Evolutionary conservation across 192 early-diverging fungal species (phyloP).

Genomic region (Podochytrium sp.): DNA sequence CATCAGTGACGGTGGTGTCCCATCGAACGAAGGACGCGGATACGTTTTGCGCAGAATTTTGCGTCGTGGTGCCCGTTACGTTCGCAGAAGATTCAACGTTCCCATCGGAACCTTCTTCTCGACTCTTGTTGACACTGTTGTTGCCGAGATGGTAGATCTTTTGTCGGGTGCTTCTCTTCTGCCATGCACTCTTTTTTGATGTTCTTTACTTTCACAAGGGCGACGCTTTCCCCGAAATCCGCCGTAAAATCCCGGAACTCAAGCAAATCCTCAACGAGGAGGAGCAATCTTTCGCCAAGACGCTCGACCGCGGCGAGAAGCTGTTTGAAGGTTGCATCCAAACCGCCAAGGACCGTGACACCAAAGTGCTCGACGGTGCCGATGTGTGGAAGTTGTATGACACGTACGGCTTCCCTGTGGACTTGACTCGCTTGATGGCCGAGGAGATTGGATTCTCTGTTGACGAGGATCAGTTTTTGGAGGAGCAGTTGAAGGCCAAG

Average conservation of each 20-base stretch:
- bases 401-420: slow-evolving; percentile 98
- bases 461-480: slow-evolving; percentile 82
- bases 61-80: slow-evolving; percentile 92
- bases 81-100: slow-evolving; percentile 86
- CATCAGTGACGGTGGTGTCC: slow-evolving; percentile 94
- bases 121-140: slow-evolving; percentile 87
- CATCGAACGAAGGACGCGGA: slow-evolving; percentile 97
- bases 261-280: slow-evolving; percentile 97
- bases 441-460: slow-evolving; percentile 88
- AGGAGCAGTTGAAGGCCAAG: slow-evolving; percentile 78
- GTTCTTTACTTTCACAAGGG: slow-evolving; percentile 54
- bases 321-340: slow-evolving; percentile 81
- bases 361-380: slow-evolving; percentile 72
- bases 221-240: slow-evolving; percentile 89
- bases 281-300: slow-evolving; percentile 92
- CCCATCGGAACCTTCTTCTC: slow-evolving; percentile 94
- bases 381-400: slow-evolving; percentile 99
- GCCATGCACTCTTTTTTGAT: slow-evolving; percentile 13
- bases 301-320: slow-evolving; percentile 95
- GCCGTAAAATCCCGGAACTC: slow-evolving; percentile 73
- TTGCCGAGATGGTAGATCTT: slow-evolving; percentile 78
- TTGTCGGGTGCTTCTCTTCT: too few species aligned
- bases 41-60: slow-evolving; percentile 97
- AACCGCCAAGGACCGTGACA: slow-evolving; percentile 65
- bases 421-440: slow-evolving; percentile 97